Evolutionary conservation across 164 flowering plant genomes (phyloP).

Genomic region (Taxillus chinensis): DNA sequence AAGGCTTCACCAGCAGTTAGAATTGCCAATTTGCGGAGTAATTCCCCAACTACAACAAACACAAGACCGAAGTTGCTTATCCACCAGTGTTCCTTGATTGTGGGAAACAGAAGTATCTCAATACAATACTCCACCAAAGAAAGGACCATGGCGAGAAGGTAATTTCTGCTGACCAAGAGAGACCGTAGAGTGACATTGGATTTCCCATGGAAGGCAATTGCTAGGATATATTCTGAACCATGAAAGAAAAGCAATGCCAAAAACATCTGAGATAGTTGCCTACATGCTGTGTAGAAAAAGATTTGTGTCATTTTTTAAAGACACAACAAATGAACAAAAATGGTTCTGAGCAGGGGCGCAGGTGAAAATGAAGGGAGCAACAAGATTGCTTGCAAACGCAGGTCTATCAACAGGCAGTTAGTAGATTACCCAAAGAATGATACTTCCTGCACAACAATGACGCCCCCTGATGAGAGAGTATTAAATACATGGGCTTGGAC

Average conservation of each 20-base stretch:
- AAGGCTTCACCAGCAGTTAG: conserved; percentile 80
- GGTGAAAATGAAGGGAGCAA: too few species aligned
- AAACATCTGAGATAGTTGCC: conserved; percentile 60
- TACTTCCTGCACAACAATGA: too few species aligned
- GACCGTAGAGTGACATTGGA: conserved; percentile 42
- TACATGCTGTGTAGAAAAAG: conserved; percentile 35
- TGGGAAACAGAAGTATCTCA: conserved; percentile 54
- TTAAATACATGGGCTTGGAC: too few species aligned
- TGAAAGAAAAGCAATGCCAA: conserved; percentile 54
- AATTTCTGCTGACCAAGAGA: conserved; percentile 69
- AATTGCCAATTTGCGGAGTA: conserved; percentile 67
- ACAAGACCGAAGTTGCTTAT: conserved; percentile 62
- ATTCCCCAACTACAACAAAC: conserved; percentile 75
- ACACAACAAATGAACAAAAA: background rate
- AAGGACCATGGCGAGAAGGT: conserved; percentile 62
- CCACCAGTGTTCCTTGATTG: conserved; percentile 73
- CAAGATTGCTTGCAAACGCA: too few species aligned
- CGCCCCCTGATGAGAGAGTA: too few species aligned
- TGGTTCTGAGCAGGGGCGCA: too few species aligned
- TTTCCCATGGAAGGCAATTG: conserved; percentile 50
- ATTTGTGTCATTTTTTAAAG: conserved; percentile 34
- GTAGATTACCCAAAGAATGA: too few species aligned
- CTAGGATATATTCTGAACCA: conserved; percentile 54
- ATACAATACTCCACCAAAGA: conserved; percentile 59
- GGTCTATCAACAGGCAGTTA: too few species aligned